phyloP scores from a whole-genome alignment of 1,284 basidiomycete species.

The Apiotrichum brassicae region DNA sequence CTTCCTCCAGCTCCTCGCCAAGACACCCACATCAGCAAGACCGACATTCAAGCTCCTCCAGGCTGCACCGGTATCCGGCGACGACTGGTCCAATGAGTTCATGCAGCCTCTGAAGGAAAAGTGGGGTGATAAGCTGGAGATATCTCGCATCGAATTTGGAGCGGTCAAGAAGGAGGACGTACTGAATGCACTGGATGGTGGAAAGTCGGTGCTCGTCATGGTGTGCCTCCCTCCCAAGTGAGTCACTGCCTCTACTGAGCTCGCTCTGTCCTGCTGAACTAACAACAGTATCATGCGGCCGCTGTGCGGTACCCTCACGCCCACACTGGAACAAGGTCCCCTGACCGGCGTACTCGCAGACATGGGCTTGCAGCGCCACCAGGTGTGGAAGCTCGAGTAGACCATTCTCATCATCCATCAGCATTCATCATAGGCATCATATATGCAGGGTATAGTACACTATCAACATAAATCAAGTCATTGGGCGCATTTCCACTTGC shows the following conservation, averaged over 20 bases:
- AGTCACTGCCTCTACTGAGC: conserved; percentile 4
- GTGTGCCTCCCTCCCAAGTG: conserved; percentile 40
- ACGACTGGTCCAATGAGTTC: conserved; percentile 14
- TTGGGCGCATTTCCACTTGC: not conserved
- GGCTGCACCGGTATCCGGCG: conserved; percentile 12
- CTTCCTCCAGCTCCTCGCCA: conserved; percentile 44
- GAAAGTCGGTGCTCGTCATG: conserved; percentile 27
- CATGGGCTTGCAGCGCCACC: conserved; percentile 27
- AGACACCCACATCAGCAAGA: conserved; percentile 14
- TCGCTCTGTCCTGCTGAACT: conserved; percentile 1
- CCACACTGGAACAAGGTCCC: conserved; percentile 36
- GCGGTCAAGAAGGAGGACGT: conserved; percentile 4
- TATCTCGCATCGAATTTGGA: conserved; percentile 16
- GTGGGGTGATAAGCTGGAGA: conserved; percentile 16
- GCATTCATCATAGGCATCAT: not conserved
- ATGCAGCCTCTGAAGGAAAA: conserved; percentile 20
- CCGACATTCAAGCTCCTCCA: conserved; percentile 26
- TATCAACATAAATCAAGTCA: not conserved
- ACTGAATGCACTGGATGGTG: not conserved
- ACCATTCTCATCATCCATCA: not conserved
- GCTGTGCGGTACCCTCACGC: conserved; percentile 34
- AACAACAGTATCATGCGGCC: conserved; percentile 39
- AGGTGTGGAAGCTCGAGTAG: conserved; percentile 42
- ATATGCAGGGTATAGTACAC: conserved; percentile 9
- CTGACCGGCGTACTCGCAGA: conserved; percentile 33